These are phyloP conservation scores for Alternaria ethzedia DNA, from an alignment of 2,329 filamentous ascomycete species.

Conservation along the genomic window DNA sequence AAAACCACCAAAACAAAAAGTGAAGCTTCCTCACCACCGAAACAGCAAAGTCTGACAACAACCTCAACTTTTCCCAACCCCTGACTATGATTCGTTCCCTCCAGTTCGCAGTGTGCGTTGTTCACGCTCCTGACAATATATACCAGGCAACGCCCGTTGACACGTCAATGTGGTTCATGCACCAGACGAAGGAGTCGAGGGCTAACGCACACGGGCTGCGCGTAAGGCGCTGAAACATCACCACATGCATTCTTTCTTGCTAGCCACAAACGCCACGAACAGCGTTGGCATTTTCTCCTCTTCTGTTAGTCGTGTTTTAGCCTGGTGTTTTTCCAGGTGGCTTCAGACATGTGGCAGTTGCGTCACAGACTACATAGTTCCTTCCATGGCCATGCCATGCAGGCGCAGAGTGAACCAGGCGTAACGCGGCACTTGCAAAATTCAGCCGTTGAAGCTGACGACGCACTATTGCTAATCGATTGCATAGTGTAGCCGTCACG, in stretches of 20 bases:
- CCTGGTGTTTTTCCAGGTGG: neutral
- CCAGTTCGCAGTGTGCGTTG: conserved; percentile 32
- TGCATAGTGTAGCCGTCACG: neutral
- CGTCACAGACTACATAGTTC: neutral
- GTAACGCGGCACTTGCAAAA: neutral
- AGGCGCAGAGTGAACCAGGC: neutral
- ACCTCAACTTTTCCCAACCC: conserved; percentile 26
- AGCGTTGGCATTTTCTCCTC: neutral
- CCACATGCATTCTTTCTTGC: neutral
- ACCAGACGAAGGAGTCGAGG: neutral
- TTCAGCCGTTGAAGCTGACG: neutral
- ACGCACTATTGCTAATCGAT: neutral
- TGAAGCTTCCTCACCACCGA: conserved; percentile 23
- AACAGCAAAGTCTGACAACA: conserved; percentile 17
- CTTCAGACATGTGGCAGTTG: neutral
- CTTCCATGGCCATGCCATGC: neutral
- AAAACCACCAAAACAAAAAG: conserved; percentile 14
- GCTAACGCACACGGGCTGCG: conserved; percentile 1
- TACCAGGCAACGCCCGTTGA: conserved; percentile 19
- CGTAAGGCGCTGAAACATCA: conserved; percentile 8
- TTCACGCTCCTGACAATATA: conserved; percentile 5
- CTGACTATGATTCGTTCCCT: conserved; percentile 25
- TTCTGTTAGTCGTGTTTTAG: neutral
- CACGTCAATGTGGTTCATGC: conserved; percentile 47
- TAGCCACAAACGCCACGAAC: neutral